A percentile compares a stretch with the other conserved stretches of the same genome.
These are phyloP conservation scores for Larix sibirica DNA, from an alignment of 83 land plant species.

Conservation along the genomic window DNA sequence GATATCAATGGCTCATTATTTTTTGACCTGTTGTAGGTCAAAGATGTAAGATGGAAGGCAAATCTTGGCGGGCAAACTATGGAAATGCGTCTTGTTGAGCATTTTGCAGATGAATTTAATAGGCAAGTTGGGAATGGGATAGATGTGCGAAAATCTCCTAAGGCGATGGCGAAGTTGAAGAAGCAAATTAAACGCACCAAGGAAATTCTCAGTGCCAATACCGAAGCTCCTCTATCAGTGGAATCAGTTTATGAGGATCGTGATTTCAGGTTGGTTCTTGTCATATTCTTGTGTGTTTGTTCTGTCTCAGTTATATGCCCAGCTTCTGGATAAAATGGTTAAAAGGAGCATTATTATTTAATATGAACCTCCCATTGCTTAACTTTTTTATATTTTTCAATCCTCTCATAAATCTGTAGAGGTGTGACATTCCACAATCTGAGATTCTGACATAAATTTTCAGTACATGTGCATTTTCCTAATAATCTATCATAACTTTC, in stretches of 20 bases:
- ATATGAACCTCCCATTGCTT: too few species aligned
- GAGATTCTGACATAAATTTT: too few species aligned
- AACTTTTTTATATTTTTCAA: too few species aligned
- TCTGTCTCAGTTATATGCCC: not conserved
- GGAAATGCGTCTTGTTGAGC: slow-evolving; percentile 81
- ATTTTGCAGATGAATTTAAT: slow-evolving; percentile 93
- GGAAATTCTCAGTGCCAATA: slow-evolving; percentile 95
- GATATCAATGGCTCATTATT: not conserved
- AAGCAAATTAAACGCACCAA: slow-evolving; percentile 95
- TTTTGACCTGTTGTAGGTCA: slow-evolving; percentile 46
- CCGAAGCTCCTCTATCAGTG: slow-evolving; percentile 82
- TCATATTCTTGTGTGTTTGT: not conserved
- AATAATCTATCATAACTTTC: too few species aligned
- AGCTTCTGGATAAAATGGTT: not conserved
- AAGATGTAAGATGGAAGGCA: slow-evolving; percentile 87
- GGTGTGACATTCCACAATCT: too few species aligned
- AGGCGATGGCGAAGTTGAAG: slow-evolving; percentile 98
- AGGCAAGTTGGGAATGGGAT: slow-evolving; percentile 69
- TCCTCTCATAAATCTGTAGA: too few species aligned
- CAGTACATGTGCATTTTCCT: too few species aligned
- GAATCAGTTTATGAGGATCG: slow-evolving; percentile 85
- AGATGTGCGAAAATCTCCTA: slow-evolving; percentile 78
- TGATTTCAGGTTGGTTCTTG: slow-evolving; percentile 72
- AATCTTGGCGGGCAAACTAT: slow-evolving; percentile 87
- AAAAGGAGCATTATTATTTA: too few species aligned